Evolutionary conservation across 2,329 filamentous ascomycete species (phyloP), one percentile per base, ranked within the genome.

Genomic region (Mycosphaerella arachidis): DNA sequence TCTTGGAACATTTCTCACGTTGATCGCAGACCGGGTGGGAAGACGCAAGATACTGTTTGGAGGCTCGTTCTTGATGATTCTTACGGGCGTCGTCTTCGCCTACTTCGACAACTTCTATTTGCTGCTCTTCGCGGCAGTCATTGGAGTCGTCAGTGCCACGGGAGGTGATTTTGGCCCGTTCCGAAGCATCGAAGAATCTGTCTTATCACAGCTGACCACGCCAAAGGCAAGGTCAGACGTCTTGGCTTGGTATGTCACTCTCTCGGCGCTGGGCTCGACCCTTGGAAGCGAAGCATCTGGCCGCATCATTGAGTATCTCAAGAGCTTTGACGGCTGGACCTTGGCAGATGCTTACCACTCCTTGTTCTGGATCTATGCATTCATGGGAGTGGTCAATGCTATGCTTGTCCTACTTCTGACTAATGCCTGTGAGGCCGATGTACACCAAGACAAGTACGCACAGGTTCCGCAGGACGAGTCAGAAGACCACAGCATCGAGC

Each of bases 91-190:
- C 7, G 60, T 69, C 1, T 73, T 74, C 48, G 69, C 70, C 1
- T 48, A 64, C 13, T 70, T 68, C 50, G 66, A 69, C 52, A 73
- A 72, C 60, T 74, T 72, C 63, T 73, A 68, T 68, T 66, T 73
- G 10, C 57, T 73, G 40, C 66, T 74, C 9, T 55, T 69, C 30
- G 71, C 70, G 1, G 71, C 72, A 2, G 66, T 74, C 4, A 57
- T 70, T n/a, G 72, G 72, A 8, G 68, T 73, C 3, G 66, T 73
- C 35, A 70, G 67, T 33, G 67, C 70, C 1, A 71, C 69, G 1
- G 86, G 86, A 6, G 82, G 84, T 16, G 86, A 89, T 64, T 87
- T 88, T 68, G 86, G 86, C 0, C 86, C 86, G 0, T 89, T 89
- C 65, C 77, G 86, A 40, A 84, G 84, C 3, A 83, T 89, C 33